These are phyloP conservation scores for Botrytis squamosa DNA, from an alignment of 2,329 filamentous ascomycete genomes.

Conservation along the genomic window DNA sequence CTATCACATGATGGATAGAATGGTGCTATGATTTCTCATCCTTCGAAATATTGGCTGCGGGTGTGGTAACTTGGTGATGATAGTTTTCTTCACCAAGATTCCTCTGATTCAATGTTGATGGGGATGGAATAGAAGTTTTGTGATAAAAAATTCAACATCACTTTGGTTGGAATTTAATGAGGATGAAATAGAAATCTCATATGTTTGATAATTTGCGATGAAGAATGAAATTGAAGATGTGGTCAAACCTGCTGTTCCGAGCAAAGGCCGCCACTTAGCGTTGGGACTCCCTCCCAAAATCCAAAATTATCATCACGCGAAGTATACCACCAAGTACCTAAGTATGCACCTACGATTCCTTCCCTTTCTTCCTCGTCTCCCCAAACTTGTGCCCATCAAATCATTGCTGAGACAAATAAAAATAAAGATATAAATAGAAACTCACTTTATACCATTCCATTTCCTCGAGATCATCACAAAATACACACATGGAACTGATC, in stretches of 20 bases:
- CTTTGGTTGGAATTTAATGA: not conserved
- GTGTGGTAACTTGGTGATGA: not conserved
- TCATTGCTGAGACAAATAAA: not conserved
- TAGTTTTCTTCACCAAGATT: not conserved
- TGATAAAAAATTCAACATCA: not conserved
- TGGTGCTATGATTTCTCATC: not conserved
- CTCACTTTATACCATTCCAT: not conserved
- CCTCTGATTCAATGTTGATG: not conserved
- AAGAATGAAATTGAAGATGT: not conserved
- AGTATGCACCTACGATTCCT: not conserved
- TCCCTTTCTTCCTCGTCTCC: not conserved
- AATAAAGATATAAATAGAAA: not conserved
- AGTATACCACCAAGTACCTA: not conserved
- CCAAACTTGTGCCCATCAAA: not conserved
- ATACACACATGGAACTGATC: not conserved
- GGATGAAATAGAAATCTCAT: not conserved
- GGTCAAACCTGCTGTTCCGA: not conserved
- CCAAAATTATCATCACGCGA: not conserved
- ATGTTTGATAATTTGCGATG: not conserved
- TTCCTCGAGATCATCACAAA: not conserved
- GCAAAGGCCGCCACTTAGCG: not conserved
- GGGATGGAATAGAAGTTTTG: not conserved
- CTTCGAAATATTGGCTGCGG: not conserved
- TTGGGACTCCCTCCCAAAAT: not conserved
- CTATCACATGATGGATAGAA: not conserved